Percentiles rank a stretch among this genome's conserved stretches.
phyloP scores from a whole-genome alignment of 2,329 filamentous ascomycete species.

The Cercospora beticola region DNA sequence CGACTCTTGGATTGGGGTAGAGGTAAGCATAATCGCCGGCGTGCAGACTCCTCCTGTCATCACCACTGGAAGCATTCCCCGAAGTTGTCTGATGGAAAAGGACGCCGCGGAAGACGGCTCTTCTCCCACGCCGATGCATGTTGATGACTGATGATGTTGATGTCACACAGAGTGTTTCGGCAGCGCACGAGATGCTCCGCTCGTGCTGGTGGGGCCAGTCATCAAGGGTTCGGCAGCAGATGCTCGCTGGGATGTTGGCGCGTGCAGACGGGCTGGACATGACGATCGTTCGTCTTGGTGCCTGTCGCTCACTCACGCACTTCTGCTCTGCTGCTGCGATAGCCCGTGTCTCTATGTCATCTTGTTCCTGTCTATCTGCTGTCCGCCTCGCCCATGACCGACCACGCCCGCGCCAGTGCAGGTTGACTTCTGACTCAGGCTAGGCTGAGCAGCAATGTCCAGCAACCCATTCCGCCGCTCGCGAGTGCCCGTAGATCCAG shows the following conservation, averaged over 20 bases:
- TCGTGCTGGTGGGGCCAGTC: not conserved
- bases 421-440: not conserved
- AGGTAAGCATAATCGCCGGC: too few relatives aligned
- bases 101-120: not conserved
- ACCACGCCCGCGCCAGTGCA: not conserved
- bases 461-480: constrained; percentile 37
- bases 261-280: constrained; percentile 8
- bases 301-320: constrained; percentile 8
- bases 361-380: not conserved
- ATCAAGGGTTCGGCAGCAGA: constrained; percentile 5
- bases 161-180: not conserved
- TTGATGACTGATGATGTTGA: not conserved
- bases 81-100: too few relatives aligned
- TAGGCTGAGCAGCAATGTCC: constrained; percentile 27
- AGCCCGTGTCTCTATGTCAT: not conserved
- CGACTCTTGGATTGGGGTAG: too few relatives aligned
- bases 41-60: too few relatives aligned
- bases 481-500: constrained; percentile 25
- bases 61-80: too few relatives aligned
- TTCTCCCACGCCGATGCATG: not conserved
- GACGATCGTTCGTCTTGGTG: constrained; percentile 10
- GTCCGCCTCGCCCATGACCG: not conserved
- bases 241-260: constrained; percentile 10
- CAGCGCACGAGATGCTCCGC: not conserved
- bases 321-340: not conserved